phyloP scores from a whole-genome alignment of 495 filamentous ascomycete genomes.

The Penicillium paxilli region DNA sequence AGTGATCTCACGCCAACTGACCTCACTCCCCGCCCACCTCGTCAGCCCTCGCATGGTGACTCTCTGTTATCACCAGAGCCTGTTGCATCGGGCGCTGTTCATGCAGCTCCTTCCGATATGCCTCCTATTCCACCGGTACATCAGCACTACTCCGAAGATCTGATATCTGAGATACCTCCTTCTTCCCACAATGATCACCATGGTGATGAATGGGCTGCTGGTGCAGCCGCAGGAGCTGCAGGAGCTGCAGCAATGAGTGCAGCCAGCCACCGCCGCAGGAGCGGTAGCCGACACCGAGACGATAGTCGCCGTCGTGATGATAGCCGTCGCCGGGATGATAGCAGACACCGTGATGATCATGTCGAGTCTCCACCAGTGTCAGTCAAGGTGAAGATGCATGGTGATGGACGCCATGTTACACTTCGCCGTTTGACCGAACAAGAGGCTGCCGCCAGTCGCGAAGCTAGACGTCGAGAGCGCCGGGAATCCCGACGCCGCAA shows the following conservation, averaged over 20 bases:
- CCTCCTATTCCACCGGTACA: constrained; percentile 51
- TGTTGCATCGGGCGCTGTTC: constrained; percentile 36
- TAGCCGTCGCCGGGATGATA: constrained; percentile 4
- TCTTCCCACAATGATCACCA: constrained; percentile 23
- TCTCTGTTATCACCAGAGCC: constrained; percentile 33
- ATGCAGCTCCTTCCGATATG: constrained; percentile 35
- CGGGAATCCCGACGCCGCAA: constrained; percentile 41
- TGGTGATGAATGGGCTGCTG: constrained; percentile 40
- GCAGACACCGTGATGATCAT: constrained; percentile 39
- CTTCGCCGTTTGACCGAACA: constrained; percentile 77
- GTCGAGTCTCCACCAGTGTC: constrained; percentile 65
- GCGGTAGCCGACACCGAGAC: constrained; percentile 24
- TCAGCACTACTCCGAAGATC: constrained; percentile 54
- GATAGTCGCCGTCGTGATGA: constrained; percentile 1
- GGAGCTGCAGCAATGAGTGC: constrained; percentile 20
- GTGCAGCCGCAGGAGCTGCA: constrained; percentile 43
- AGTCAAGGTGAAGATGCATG: constrained; percentile 78
- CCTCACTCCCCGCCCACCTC: constrained; percentile 35
- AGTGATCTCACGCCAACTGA: constrained; percentile 50
- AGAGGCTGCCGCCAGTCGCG: constrained; percentile 68
- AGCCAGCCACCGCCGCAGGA: constrained; percentile 38
- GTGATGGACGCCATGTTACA: constrained; percentile 78
- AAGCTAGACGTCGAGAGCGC: constrained; percentile 50
- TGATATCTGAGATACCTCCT: constrained; percentile 41
- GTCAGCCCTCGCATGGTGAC: constrained; percentile 29